Base-by-base conservation (phyloP, 257 asterid species). In the Nemophila menziesii region DNA sequence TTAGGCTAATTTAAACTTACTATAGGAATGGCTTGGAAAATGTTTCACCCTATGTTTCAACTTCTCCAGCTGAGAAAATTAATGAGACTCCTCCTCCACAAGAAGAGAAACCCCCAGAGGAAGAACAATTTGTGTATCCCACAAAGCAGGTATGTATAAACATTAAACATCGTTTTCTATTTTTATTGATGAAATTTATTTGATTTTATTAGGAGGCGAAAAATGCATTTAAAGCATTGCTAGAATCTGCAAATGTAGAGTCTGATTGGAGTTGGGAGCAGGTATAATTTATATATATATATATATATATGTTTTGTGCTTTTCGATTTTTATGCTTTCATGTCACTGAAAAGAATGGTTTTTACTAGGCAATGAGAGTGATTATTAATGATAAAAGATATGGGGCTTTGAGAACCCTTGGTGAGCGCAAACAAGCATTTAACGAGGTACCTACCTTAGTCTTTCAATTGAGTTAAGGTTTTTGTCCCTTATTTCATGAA, bases 201-300 rank as follows among this genome's bases (percentile, higher is more conserved):
- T 16, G 44, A 33, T 57, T 21, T 59, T 54, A 48, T 47, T 64
- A 89, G 98, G 98, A 89, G 68, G 98, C 98, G 2, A 89, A 89
- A 68, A 74, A 59, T 81, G 96, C 92, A 7, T 89, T 89, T 55
- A 89, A 89, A 78, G 69, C 85, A 45, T 60, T 89, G 47, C 54
- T 89, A 38, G 98, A 84, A 68, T 81, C 81, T 55, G 84, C 87
- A 44, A 84, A 80, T 68, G 98, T 89, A 33, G 82, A 65, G 70
- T 84, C 83, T 42, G 96, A 89, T 71, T 89, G 92, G 94, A 63
- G 56, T 46, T 89, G 98, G 98, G 98, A 89, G 75, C 98, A 89
- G 96, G 98, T 84, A 61, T 22, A 14, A n/a, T 5, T 21, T n/a
- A n/a, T n/a, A n/a, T n/a, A n/a, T n/a, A n/a, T n/a, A n/a, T n/a